Conservation (phyloP, 495 filamentous ascomycete species). For the Podospora anserina region DNA sequence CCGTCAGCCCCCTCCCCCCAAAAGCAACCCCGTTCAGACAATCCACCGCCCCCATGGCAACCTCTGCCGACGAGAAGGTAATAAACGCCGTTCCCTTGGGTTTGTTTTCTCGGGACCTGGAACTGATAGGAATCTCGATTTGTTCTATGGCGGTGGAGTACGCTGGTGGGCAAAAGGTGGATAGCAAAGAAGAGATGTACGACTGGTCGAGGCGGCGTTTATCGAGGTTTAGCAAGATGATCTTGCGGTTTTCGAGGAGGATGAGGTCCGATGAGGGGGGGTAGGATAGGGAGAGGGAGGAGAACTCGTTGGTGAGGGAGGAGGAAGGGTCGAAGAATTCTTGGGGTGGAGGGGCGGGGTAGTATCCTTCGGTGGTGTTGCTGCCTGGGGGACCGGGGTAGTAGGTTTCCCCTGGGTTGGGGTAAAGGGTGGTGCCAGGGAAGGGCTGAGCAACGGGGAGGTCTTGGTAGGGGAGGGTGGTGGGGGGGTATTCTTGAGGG, state of each 20-base stretch:
- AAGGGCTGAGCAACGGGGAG: neutral
- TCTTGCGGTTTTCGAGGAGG: conserved; percentile 15
- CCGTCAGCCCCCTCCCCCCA: neutral
- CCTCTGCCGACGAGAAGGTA: conserved; percentile 11
- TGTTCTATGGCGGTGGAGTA: neutral
- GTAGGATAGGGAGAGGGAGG: neutral
- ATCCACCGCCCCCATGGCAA: conserved; percentile 1
- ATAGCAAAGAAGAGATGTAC: too few species aligned
- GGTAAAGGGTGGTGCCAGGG: neutral
- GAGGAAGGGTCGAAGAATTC: neutral
- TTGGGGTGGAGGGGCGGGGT: neutral
- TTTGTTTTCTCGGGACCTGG: neutral
- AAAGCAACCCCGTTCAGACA: conserved; percentile 13
- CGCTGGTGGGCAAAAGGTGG: too few species aligned
- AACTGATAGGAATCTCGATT: conserved; percentile 10
- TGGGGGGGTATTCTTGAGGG: neutral
- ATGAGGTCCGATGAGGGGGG: neutral
- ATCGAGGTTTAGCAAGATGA: conserved; percentile 13
- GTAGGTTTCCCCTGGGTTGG: neutral
- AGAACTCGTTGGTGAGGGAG: neutral
- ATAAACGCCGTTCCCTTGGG: conserved; percentile 17
- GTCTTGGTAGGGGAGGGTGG: neutral
- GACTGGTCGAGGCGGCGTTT: neutral
- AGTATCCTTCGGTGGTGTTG: neutral
- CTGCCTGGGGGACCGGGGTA: neutral